Evolutionary conservation across 208 protist genomes (phyloP).

Genomic region (Leishmania mexicana): DNA sequence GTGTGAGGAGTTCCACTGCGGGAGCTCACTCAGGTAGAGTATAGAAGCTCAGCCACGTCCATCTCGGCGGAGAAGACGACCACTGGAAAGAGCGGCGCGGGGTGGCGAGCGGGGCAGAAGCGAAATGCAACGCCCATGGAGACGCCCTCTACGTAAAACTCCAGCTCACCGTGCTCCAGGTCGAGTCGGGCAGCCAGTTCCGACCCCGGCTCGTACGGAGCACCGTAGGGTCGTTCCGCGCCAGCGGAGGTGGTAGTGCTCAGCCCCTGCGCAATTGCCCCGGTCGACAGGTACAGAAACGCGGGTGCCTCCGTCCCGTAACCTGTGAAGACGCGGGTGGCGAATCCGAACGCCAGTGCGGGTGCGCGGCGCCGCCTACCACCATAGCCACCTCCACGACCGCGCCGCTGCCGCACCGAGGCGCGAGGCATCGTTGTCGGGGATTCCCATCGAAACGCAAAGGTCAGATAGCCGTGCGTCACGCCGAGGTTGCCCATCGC

Average conservation of each 20-base stretch:
- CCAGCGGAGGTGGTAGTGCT: neutral
- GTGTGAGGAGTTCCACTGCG: neutral
- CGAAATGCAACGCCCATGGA: slow-evolving; percentile 59
- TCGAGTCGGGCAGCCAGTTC: slow-evolving; percentile 58
- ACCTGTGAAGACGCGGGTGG: slow-evolving; percentile 32
- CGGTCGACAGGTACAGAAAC: slow-evolving; percentile 57
- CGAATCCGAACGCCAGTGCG: slow-evolving; percentile 29
- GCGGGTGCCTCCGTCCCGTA: slow-evolving; percentile 26
- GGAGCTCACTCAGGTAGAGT: neutral
- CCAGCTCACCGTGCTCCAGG: slow-evolving; percentile 36
- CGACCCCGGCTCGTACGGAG: slow-evolving; percentile 38
- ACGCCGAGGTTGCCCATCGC: slow-evolving; percentile 47
- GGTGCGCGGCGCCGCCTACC: slow-evolving; percentile 25
- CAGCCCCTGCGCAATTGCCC: slow-evolving; percentile 36
- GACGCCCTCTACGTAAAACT: slow-evolving; percentile 58
- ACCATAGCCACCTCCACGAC: neutral
- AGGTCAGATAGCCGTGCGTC: slow-evolving; percentile 36
- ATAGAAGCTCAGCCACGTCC: slow-evolving; percentile 49
- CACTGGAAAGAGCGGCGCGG: slow-evolving; percentile 60
- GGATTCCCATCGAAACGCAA: slow-evolving; percentile 30
- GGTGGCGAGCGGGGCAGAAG: slow-evolving; percentile 42
- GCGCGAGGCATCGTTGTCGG: neutral
- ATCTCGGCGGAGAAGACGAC: slow-evolving; percentile 52
- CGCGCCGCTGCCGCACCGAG: neutral
- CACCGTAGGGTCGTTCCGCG: slow-evolving; percentile 45